These are phyloP conservation scores for Puccinellia tenuiflora DNA, from an alignment of 176 grass and related monocot genomes.

Conservation along the genomic window DNA sequence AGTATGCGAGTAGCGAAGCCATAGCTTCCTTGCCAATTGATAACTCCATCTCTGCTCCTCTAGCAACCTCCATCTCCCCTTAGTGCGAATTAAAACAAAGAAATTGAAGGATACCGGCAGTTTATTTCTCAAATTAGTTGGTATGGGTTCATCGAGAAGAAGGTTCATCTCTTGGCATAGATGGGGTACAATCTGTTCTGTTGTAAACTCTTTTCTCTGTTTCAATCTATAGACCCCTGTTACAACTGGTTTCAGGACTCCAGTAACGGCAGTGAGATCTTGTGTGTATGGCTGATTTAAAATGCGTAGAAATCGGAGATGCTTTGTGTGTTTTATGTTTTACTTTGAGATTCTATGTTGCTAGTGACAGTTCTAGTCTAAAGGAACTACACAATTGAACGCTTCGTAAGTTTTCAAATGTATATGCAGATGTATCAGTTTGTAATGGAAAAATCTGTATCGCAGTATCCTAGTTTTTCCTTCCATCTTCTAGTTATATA, in stretches of 20 bases:
- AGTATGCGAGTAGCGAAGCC: not conserved
- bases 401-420: not conserved
- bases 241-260: not conserved
- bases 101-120: not conserved
- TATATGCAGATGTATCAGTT: not conserved
- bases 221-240: not conserved
- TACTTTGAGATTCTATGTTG: not conserved
- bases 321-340: not conserved
- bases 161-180: not conserved
- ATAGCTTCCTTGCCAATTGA: not conserved
- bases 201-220: not conserved
- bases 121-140: not conserved
- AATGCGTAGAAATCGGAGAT: not conserved
- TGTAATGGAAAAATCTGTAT: not conserved
- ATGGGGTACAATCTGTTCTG: not conserved
- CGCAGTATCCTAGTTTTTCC: not conserved
- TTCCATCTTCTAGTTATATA: not conserved
- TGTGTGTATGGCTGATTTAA: not conserved
- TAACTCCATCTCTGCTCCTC: not conserved
- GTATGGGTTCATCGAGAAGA: not conserved
- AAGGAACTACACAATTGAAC: not conserved
- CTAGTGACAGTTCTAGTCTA: not conserved
- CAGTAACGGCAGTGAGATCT: not conserved
- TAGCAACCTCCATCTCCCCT: not conserved
- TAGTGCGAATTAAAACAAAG: not conserved